Conservation (phyloP, 208 protist species). For the Trypanosoma platydactyli region DNA sequence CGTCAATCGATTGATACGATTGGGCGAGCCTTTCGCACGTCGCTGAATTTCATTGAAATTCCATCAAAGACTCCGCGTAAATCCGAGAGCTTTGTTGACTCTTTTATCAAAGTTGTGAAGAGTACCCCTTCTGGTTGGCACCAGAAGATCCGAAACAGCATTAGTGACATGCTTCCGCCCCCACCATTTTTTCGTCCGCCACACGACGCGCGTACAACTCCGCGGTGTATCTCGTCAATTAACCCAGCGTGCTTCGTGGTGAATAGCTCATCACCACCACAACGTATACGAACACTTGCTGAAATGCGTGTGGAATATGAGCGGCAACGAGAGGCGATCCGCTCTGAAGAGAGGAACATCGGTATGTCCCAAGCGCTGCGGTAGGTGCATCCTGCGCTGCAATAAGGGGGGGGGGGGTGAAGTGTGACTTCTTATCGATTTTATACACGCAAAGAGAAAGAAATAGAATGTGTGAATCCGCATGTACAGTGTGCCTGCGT, state of each 20-base stretch:
- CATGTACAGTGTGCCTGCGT: too few relatives aligned
- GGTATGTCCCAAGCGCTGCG: neutral
- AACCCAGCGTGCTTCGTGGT: neutral
- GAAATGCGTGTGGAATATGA: conserved; percentile 25
- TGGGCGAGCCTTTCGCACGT: neutral
- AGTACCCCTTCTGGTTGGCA: neutral
- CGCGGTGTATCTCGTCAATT: neutral
- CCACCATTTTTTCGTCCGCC: neutral
- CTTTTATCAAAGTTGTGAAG: neutral
- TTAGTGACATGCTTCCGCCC: conserved; percentile 10
- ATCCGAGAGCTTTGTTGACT: neutral
- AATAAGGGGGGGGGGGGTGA: neutral
- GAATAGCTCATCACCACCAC: neutral
- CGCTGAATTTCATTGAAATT: neutral
- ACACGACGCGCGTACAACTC: neutral
- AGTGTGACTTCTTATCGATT: neutral
- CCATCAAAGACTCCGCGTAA: neutral
- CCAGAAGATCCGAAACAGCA: neutral
- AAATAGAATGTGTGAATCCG: too few relatives aligned
- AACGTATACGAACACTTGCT: conserved; percentile 10
- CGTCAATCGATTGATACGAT: neutral
- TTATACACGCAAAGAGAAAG: too few relatives aligned
- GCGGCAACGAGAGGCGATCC: conserved; percentile 13
- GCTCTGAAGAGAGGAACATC: conserved; percentile 2
- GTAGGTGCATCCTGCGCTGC: neutral